Evolutionary conservation across 2,329 filamentous ascomycete genomes (phyloP).

Genomic region (Fusarium gaditjirri): DNA sequence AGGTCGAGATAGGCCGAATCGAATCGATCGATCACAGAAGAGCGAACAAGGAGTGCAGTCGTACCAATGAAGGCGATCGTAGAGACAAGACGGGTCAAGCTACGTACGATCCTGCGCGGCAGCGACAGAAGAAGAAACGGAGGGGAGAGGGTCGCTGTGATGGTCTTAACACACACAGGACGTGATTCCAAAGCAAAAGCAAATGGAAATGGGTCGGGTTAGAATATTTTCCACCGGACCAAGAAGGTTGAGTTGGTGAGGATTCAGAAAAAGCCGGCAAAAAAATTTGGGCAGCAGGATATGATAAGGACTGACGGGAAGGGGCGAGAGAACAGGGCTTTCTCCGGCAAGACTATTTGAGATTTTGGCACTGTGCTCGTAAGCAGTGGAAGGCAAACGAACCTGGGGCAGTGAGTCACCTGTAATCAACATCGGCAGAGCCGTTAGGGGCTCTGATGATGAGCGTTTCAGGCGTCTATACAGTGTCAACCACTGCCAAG

Average conservation of each 20-base stretch:
- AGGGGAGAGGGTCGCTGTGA: slow-evolving; percentile 46
- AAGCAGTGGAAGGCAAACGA: neutral
- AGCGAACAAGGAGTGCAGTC: slow-evolving; percentile 46
- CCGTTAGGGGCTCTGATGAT: neutral
- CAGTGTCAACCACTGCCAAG: slow-evolving; percentile 19
- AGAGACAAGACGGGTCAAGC: slow-evolving; percentile 47
- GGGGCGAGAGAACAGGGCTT: slow-evolving; percentile 44
- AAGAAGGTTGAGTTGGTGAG: slow-evolving; percentile 51
- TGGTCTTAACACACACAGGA: slow-evolving; percentile 46
- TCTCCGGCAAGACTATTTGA: slow-evolving; percentile 25
- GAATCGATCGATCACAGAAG: slow-evolving; percentile 36
- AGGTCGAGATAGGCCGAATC: slow-evolving; percentile 42
- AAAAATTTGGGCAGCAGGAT: slow-evolving; percentile 53
- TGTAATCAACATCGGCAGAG: slow-evolving; percentile 4
- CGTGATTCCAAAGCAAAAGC: slow-evolving; percentile 47
- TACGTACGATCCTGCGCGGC: slow-evolving; percentile 50
- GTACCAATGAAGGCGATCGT: slow-evolving; percentile 41
- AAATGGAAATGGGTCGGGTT: slow-evolving; percentile 48
- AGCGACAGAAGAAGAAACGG: slow-evolving; percentile 39
- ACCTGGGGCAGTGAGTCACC: neutral
- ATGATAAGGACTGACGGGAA: slow-evolving; percentile 47
- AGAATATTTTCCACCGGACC: slow-evolving; percentile 52
- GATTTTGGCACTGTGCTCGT: slow-evolving; percentile 29
- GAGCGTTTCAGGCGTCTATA: slow-evolving; percentile 17
- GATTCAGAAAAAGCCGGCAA: slow-evolving; percentile 50